phyloP scores from a whole-genome alignment of 2,329 filamentous ascomycete species.

The Coniochaeta ligniaria region DNA sequence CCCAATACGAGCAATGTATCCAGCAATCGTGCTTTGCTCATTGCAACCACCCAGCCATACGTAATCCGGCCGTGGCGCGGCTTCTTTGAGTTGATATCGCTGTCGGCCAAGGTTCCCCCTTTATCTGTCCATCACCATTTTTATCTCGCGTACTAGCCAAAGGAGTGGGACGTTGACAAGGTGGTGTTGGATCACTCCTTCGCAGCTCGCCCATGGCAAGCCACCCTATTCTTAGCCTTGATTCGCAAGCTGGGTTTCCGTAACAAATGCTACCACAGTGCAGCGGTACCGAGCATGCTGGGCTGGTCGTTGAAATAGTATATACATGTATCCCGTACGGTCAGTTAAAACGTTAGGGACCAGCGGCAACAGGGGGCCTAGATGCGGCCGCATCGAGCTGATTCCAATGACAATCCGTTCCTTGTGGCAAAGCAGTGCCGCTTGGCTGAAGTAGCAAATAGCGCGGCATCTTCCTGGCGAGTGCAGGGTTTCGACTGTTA shows the following conservation, averaged over 20 bases:
- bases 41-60: not conserved
- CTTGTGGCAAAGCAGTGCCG: not conserved
- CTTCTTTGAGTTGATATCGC: not conserved
- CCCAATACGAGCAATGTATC: not conserved
- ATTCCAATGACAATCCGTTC: not conserved
- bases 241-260: not conserved
- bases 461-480: not conserved
- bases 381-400: not conserved
- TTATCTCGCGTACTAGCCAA: not conserved
- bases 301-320: not conserved
- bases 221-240: not conserved
- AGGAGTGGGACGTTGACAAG: not conserved
- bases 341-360: not conserved
- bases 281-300: not conserved
- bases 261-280: not conserved
- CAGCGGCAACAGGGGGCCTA: not conserved
- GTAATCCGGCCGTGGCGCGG: not conserved
- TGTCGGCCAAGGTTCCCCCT: not conserved
- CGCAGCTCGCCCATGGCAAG: not conserved
- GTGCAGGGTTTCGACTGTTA: not conserved
- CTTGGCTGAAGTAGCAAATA: not conserved
- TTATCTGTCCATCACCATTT: not conserved
- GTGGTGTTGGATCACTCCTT: not conserved
- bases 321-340: not conserved
- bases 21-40: not conserved